Conservation (phyloP, 495 filamentous ascomycete species). For the Annulohypoxylon maeteangense region DNA sequence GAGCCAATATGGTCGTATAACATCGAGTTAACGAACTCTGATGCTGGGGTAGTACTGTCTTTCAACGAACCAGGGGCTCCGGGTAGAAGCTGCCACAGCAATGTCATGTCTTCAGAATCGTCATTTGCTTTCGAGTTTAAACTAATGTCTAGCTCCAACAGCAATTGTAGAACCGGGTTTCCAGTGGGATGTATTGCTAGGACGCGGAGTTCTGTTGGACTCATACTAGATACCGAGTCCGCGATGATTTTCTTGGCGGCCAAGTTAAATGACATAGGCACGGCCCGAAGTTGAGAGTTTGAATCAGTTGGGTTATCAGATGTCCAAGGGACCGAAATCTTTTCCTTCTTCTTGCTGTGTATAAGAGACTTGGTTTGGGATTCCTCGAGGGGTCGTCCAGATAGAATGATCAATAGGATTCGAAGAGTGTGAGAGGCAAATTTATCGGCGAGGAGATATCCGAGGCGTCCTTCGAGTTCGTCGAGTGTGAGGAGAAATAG, state of each 20-base stretch:
- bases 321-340: constrained; percentile 65
- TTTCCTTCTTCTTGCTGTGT: constrained; percentile 90
- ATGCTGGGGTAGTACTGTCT: constrained; percentile 55
- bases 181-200: constrained; percentile 87
- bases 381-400: constrained; percentile 78
- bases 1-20: constrained; percentile 91
- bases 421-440: constrained; percentile 93
- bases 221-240: constrained; percentile 75
- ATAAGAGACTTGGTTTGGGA: constrained; percentile 73
- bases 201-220: constrained; percentile 77
- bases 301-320: constrained; percentile 52
- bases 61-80: constrained; percentile 56
- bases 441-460: constrained; percentile 83
- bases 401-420: constrained; percentile 84
- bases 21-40: constrained; percentile 80
- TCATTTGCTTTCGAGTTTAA: constrained; percentile 72
- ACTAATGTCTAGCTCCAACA: constrained; percentile 84
- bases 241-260: constrained; percentile 82
- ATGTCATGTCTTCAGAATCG: constrained; percentile 48
- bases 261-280: constrained; percentile 80
- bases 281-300: constrained; percentile 60
- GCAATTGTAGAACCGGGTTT: constrained; percentile 87
- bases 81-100: constrained; percentile 57
- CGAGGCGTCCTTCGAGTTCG: constrained; percentile 84
- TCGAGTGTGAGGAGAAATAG: constrained; percentile 83